Conservation (phyloP, 306 rosid species). For the Dryas alaskensis region DNA sequence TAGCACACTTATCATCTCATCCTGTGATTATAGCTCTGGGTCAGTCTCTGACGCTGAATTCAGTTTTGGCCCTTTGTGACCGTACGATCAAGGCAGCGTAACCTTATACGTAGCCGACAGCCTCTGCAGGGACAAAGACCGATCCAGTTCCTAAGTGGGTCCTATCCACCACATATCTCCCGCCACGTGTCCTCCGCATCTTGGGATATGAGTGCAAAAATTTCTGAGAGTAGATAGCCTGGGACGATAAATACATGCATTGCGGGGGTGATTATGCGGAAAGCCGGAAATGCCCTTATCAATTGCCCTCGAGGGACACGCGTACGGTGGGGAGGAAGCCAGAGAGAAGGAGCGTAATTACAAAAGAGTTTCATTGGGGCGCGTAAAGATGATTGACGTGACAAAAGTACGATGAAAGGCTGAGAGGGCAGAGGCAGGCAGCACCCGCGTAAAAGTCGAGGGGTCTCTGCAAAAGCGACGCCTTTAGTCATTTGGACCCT, state of each 20-base stretch:
- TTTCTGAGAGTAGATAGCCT: too few relatives aligned
- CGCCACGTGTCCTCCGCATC: conserved; percentile 31
- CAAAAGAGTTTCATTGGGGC: conserved; percentile 24
- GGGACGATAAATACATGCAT: not conserved
- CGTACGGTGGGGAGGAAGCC: not conserved
- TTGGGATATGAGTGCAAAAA: not conserved
- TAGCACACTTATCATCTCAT: not conserved
- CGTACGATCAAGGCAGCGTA: conserved; percentile 37
- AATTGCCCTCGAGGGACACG: conserved; percentile 13
- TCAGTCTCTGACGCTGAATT: conserved; percentile 20
- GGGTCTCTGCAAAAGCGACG: conserved; percentile 24
- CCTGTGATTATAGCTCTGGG: not conserved
- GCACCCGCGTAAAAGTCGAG: conserved; percentile 73
- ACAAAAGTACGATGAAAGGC: conserved; percentile 85
- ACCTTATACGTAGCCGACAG: conserved; percentile 35
- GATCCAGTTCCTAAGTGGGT: conserved; percentile 61
- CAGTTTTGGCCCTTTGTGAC: conserved; percentile 30
- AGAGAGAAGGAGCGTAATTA: conserved; percentile 1
- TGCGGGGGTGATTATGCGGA: not conserved
- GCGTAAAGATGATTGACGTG: conserved; percentile 54
- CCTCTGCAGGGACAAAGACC: conserved; percentile 61
- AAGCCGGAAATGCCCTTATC: not conserved
- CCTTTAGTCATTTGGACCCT: conserved; percentile 9
- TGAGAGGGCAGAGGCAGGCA: conserved; percentile 30
- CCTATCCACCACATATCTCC: conserved; percentile 1